phyloP scores from a whole-genome alignment of 331 rosid genomes.

The Rosa hybrid region DNA sequence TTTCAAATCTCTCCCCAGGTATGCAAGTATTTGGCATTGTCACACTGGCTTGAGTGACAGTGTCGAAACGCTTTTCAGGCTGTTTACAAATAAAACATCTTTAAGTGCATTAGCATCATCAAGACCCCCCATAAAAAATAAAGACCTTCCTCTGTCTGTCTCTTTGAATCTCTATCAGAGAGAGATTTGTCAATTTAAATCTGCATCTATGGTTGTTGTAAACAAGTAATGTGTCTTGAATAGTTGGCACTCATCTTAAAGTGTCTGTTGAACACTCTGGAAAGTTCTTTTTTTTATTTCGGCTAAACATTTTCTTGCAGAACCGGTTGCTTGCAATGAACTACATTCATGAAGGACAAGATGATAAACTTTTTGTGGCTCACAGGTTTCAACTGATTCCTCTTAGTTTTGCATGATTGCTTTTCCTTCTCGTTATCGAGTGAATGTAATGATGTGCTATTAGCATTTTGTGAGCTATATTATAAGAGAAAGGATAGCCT shows the following conservation, averaged over 20 bases:
- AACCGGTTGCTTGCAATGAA: constrained; percentile 96
- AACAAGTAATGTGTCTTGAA: not conserved
- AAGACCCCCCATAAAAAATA: not conserved
- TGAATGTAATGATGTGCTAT: not conserved
- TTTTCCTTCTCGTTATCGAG: not conserved
- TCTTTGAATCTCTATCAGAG: not conserved
- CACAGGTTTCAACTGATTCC: constrained; percentile 67
- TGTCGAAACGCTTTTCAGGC: not conserved
- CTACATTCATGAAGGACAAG: constrained; percentile 87
- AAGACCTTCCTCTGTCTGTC: not conserved
- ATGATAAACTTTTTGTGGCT: constrained; percentile 84
- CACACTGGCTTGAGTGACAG: not conserved
- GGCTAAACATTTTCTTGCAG: constrained; percentile 41
- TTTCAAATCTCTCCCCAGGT: not conserved
- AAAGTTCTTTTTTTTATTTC: not conserved
- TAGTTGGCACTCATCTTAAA: not conserved
- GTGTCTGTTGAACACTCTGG: not conserved
- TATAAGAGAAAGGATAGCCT: not conserved
- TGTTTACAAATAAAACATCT: not conserved
- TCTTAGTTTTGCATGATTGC: constrained; percentile 18
- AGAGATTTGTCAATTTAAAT: not conserved
- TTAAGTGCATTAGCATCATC: not conserved
- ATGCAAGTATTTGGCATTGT: not conserved
- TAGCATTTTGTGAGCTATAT: not conserved
- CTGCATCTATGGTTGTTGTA: not conserved